These are phyloP conservation scores for Davidsoniella neocaledoniae DNA, from an alignment of 2,329 filamentous ascomycete species.

Conservation along the genomic window DNA sequence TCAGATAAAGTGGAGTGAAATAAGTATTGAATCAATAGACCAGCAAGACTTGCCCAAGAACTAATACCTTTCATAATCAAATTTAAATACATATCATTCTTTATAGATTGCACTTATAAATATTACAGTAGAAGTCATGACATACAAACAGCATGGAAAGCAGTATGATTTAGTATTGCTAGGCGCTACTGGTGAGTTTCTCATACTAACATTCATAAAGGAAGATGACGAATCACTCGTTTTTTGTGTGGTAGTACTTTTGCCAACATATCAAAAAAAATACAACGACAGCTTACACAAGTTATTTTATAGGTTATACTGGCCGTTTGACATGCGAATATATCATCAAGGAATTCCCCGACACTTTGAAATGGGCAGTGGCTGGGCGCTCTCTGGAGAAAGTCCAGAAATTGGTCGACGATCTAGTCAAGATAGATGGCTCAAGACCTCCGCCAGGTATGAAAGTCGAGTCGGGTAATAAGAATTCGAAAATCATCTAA, in stretches of 20 bases:
- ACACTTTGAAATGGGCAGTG: conserved; percentile 71
- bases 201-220: neutral
- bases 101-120: neutral
- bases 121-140: too few relatives aligned
- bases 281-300: neutral
- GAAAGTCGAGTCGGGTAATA: conserved; percentile 10
- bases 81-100: neutral
- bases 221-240: too few relatives aligned
- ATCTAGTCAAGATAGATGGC: conserved; percentile 46
- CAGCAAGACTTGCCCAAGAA: neutral
- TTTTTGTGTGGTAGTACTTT: too few relatives aligned
- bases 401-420: conserved; percentile 48
- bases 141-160: neutral
- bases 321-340: conserved; percentile 62
- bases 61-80: neutral
- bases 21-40: neutral
- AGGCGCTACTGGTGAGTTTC: conserved; percentile 36
- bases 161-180: conserved; percentile 42
- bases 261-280: too few relatives aligned
- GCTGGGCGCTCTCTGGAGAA: conserved; percentile 69
- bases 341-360: conserved; percentile 52
- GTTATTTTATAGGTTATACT: conserved; percentile 49
- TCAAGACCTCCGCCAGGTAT: conserved; percentile 56
- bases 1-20: neutral
- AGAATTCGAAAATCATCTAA: neutral